phyloP scores from a whole-genome alignment of 352 stramenopile species.

The Phytophthora nicotianae region DNA sequence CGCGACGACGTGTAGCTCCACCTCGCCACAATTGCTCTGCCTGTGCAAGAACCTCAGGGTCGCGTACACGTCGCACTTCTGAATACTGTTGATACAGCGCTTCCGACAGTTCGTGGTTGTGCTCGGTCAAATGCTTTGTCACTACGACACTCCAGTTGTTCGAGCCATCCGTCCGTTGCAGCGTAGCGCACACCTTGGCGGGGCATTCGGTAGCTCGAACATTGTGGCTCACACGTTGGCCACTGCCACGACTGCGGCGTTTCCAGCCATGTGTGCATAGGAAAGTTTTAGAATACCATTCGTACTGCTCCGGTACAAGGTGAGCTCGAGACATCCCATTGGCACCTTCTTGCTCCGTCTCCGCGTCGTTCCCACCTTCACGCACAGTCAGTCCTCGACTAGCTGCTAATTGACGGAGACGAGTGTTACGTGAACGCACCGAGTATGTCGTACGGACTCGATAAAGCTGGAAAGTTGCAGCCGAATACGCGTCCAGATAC shows the following conservation, averaged over 20 bases:
- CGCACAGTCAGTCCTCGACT: constrained; percentile 42
- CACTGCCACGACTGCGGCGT: constrained; percentile 64
- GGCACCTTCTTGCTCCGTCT: constrained; percentile 18
- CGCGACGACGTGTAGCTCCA: constrained; percentile 57
- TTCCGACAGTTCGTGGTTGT: constrained; percentile 77
- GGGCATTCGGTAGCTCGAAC: constrained; percentile 69
- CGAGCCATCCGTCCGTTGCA: constrained; percentile 49
- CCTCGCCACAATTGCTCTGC: constrained; percentile 68
- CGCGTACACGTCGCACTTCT: constrained; percentile 69
- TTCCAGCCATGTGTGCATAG: constrained; percentile 84
- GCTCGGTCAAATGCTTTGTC: constrained; percentile 68
- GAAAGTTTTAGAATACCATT: constrained; percentile 87
- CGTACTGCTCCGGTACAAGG: constrained; percentile 56
- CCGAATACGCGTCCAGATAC: constrained; percentile 64
- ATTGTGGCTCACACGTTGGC: constrained; percentile 73
- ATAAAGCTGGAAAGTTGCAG: constrained; percentile 70
- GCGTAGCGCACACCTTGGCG: constrained; percentile 71
- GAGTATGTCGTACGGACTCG: constrained; percentile 80
- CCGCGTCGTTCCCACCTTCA: constrained; percentile 11
- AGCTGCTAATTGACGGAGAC: constrained; percentile 55
- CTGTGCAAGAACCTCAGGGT: constrained; percentile 55
- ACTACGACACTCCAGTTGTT: constrained; percentile 68
- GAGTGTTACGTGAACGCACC: constrained; percentile 60
- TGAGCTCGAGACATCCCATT: constrained; percentile 41
- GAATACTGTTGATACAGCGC: constrained; percentile 69